Conservation (phyloP, 202 grass and related monocot species). For the Brachypodium distachyon region DNA sequence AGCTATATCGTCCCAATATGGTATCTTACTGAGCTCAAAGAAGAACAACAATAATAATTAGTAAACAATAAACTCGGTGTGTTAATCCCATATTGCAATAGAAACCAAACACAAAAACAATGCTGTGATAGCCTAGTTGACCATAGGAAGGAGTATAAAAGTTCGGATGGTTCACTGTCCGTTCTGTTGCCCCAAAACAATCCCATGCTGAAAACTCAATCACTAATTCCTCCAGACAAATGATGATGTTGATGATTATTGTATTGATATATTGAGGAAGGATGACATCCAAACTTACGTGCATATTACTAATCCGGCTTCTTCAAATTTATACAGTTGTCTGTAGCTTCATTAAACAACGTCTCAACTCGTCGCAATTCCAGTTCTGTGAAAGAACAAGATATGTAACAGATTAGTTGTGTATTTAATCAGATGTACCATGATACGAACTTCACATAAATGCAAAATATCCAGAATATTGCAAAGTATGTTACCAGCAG, state of each 20-base stretch:
- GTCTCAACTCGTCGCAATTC: conserved; percentile 70
- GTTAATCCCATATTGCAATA: background rate
- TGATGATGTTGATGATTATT: background rate
- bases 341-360: conserved; percentile 81
- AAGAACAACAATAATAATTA: background rate
- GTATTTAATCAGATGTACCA: background rate
- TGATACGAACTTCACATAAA: background rate
- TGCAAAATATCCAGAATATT: background rate
- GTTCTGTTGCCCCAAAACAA: background rate
- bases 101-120: background rate
- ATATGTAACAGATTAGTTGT: background rate
- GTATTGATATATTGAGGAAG: background rate
- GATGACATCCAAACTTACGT: conserved; percentile 22
- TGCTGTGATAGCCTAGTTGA: background rate
- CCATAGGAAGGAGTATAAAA: background rate
- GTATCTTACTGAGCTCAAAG: background rate
- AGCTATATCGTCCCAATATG: background rate
- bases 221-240: background rate
- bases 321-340: conserved; percentile 94
- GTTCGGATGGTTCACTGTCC: background rate
- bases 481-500: conserved; percentile 44
- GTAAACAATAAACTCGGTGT: background rate
- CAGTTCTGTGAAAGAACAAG: conserved; percentile 41
- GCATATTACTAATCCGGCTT: conserved; percentile 49
- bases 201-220: background rate